These are phyloP conservation scores for Besnoitia besnoiti DNA, from an alignment of 169 alveolate genomes.

Conservation along the genomic window DNA sequence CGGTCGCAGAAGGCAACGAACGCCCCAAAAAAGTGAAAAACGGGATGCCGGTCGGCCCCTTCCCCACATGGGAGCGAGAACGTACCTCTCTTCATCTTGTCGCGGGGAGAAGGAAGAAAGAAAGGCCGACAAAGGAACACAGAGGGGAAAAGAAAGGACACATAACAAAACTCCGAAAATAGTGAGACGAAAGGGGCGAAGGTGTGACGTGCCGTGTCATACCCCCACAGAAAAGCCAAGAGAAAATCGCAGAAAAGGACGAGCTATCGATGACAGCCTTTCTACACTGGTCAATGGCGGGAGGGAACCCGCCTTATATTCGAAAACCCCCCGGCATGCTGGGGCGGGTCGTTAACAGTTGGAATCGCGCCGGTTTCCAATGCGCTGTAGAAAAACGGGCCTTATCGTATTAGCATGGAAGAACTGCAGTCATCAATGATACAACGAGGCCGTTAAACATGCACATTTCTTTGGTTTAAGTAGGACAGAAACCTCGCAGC, in stretches of 20 bases:
- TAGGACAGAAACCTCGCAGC: no score
- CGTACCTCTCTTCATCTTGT: constrained; percentile 26
- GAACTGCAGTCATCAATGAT: no score
- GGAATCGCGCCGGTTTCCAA: no score
- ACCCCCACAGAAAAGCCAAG: background rate
- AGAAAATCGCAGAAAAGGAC: background rate
- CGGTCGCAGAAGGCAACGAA: background rate
- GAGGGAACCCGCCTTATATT: background rate
- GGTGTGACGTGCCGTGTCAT: background rate
- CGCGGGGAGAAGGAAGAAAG: background rate
- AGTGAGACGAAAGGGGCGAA: background rate
- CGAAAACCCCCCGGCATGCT: no score
- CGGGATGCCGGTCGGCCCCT: background rate
- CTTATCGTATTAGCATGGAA: no score
- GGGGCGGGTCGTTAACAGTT: no score
- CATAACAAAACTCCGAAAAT: background rate
- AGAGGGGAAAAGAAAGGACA: background rate
- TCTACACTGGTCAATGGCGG: background rate
- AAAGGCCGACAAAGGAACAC: background rate
- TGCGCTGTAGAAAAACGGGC: no score
- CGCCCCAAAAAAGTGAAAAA: background rate
- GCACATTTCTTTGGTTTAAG: no score
- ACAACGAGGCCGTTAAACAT: no score
- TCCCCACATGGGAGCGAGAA: background rate
- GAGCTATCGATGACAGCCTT: background rate